Evolutionary conservation across 257 asterid genomes (phyloP).

Genomic region (Leonotis leonurus): DNA sequence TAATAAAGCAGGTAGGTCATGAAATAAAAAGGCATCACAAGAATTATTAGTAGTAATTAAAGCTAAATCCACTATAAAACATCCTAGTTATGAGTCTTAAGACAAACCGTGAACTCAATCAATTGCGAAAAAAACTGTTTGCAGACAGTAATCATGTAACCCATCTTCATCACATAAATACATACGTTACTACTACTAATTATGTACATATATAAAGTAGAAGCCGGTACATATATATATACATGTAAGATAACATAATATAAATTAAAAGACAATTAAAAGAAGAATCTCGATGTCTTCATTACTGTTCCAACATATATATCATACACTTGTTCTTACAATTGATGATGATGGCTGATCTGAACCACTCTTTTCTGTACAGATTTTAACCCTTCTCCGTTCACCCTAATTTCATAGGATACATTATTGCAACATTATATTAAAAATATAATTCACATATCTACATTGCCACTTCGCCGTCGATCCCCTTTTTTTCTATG

Average conservation of each 20-base stretch:
- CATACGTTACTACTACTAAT: too few relatives aligned
- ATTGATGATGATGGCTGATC: conserved; percentile 16
- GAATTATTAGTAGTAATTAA: too few relatives aligned
- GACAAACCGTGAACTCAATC: too few relatives aligned
- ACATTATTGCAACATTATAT: conserved; percentile 40
- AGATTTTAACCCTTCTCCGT: conserved; percentile 18
- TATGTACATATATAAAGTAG: not conserved
- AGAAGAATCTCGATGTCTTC: conserved; percentile 42
- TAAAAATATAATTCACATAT: conserved; percentile 45
- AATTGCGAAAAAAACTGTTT: too few relatives aligned
- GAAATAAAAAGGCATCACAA: too few relatives aligned
- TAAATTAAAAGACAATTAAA: not conserved
- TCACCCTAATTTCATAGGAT: conserved; percentile 17
- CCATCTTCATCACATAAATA: too few relatives aligned
- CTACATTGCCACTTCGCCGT: conserved; percentile 25
- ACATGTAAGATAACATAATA: not conserved
- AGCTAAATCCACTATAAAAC: too few relatives aligned
- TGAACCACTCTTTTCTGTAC: conserved; percentile 27
- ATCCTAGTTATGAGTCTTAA: too few relatives aligned
- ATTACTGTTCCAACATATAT: conserved; percentile 29
- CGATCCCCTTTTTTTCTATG: conserved; percentile 1
- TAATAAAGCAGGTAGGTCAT: too few relatives aligned
- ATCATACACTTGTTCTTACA: conserved; percentile 30
- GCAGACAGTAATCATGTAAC: too few relatives aligned
- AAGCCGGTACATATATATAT: not conserved